Conservation (phyloP, 208 protist genomes). For the Pavlovales sp. region DNA sequence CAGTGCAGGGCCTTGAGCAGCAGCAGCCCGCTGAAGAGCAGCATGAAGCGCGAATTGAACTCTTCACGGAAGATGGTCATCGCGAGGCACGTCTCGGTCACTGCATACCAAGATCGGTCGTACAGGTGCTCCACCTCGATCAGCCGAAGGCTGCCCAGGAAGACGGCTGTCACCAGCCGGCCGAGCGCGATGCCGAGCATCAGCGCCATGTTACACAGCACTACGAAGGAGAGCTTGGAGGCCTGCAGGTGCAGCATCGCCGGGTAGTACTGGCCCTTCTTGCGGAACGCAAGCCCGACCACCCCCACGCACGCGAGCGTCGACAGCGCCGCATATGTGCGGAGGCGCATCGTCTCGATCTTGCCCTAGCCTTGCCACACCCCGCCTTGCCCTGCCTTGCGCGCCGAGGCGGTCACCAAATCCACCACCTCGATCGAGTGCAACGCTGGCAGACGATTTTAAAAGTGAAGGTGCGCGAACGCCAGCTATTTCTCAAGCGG, state of each 20-base stretch:
- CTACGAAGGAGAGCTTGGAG: conserved; percentile 33
- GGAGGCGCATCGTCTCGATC: not conserved
- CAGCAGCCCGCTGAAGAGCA: conserved; percentile 57
- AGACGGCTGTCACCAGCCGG: not conserved
- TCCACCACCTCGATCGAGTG: no score
- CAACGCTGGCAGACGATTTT: no score
- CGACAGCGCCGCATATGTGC: not conserved
- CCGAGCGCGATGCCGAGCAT: conserved; percentile 34
- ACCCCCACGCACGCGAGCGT: not conserved
- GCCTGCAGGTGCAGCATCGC: conserved; percentile 40
- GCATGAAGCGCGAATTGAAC: conserved; percentile 54
- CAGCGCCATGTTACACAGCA: conserved; percentile 45
- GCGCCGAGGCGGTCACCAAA: no score
- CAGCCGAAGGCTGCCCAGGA: conserved; percentile 29
- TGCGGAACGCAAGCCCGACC: not conserved
- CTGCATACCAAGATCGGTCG: conserved; percentile 42
- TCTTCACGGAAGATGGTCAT: conserved; percentile 68
- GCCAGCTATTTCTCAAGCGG: conserved; percentile 54
- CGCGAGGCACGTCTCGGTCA: conserved; percentile 64
- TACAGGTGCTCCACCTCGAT: conserved; percentile 41
- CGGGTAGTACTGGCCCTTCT: conserved; percentile 45
- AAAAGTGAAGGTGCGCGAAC: conserved; percentile 39
- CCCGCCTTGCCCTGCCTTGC: no score
- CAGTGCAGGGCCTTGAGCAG: conserved; percentile 67
- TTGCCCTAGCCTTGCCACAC: no score